Base-by-base conservation (phyloP, 495 filamentous ascomycete species). In the Talaromyces proteolyticus region DNA sequence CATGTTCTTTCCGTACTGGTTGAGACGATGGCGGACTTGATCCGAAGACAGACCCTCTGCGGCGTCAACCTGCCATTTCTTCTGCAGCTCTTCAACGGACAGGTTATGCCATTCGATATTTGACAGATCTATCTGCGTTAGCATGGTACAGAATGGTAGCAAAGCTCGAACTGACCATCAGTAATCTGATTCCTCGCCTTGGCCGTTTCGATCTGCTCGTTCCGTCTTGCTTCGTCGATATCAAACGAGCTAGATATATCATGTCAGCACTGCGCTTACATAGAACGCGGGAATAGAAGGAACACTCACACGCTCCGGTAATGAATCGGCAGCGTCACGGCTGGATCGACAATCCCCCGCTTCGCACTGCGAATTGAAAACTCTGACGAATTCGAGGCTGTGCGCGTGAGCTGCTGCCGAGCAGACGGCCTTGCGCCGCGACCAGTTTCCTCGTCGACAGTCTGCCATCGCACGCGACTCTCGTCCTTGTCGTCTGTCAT, bases 1-100 rank as follows among this genome's bases (percentile, higher is more conserved):
- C 6, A 75, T 68, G 53, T 89, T 90, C 41, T 65, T 72, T 4
- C 84, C 83, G 62, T 83, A 77, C 40, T 79, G 69, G 29, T 71
- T 68, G 7, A 79, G 64, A 29, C 73, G 71, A 3, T 68, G 66
- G 6, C 67, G 34, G 19, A 67, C 68, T 47, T 76, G 72, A 18
- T 78, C 72, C 7, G 47, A 42, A 0, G 78, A 80, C 6, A 85
- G 62, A 14, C 80, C 80, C 42, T 76, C 62, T 0, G 46, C 57
- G 6, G 66, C 53, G 34, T 77, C 78, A 36, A 67, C 74, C 7
- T 69, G 67, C 17, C 83, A 70, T 29, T 80, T 75, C 11, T 70
- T 68, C 49, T 76, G 60, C n/a, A 81, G 57, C 44, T 84, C 80
- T 6, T 77, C 70, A 11, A 65, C 55, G 0, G 79, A 61, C 7